Evolutionary conservation across 768 basidiomycete genomes (phyloP).

Genomic region (Hericium coralloides): DNA sequence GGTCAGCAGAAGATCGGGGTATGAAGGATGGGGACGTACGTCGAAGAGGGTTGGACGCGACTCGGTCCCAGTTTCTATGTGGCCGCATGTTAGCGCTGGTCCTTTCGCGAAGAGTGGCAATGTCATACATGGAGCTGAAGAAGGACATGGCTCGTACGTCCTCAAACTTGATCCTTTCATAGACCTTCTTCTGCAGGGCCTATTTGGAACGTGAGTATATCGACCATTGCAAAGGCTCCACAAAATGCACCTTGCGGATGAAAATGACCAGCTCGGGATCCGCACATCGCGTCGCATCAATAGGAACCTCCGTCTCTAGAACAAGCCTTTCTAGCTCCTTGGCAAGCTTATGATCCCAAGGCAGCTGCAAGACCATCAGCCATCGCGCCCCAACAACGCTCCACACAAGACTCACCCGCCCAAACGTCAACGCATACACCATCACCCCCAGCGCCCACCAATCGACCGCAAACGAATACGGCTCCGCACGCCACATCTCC

Average conservation of each 20-base stretch:
- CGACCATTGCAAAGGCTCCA: neutral
- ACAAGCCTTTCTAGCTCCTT: neutral
- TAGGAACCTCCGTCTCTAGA: neutral
- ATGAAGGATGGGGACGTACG: neutral
- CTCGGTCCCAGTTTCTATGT: neutral
- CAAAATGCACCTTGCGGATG: neutral
- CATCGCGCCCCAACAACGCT: neutral
- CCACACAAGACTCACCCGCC: neutral
- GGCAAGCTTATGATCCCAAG: neutral
- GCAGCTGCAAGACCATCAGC: neutral
- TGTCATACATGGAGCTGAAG: neutral
- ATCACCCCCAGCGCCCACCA: conserved; percentile 14
- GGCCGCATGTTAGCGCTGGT: neutral
- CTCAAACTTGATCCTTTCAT: neutral
- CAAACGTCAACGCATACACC: conserved; percentile 5
- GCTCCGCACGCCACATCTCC: conserved; percentile 5
- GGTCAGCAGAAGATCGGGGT: no score
- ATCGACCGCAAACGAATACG: conserved; percentile 10
- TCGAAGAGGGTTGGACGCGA: neutral
- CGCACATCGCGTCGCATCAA: neutral
- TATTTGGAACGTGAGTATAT: neutral
- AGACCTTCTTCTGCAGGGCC: neutral
- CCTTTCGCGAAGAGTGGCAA: neutral
- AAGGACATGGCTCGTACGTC: neutral
- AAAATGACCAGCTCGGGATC: neutral